A percentile compares a stretch with the other conserved stretches of the same genome.
Evolutionary conservation across 1,139 yeast genomes (phyloP).

Genomic region (Saccharomyces hybrid): DNA sequence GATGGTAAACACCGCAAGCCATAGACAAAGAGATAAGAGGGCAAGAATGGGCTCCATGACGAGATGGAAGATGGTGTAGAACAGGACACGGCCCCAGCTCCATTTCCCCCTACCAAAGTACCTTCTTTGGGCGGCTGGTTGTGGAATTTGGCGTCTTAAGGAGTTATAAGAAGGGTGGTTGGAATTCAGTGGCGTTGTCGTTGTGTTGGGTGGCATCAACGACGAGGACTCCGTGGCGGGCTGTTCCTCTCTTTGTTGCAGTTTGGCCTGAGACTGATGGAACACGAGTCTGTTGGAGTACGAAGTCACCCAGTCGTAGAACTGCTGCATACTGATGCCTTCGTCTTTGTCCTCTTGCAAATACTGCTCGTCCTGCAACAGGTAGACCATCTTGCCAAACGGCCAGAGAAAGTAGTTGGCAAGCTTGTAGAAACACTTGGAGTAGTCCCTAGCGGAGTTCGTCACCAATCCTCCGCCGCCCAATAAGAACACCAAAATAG

Average conservation of each 20-base stretch:
- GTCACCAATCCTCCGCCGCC: conserved; percentile 37
- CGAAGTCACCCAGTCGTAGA: conserved; percentile 80
- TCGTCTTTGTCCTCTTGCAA: conserved; percentile 81
- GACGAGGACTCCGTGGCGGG: background rate
- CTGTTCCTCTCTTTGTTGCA: background rate
- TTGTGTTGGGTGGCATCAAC: background rate
- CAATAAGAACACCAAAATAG: conserved; percentile 39
- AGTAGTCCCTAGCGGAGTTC: conserved; percentile 46
- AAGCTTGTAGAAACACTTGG: conserved; percentile 50
- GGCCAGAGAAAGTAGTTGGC: conserved; percentile 74
- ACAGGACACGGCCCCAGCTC: conserved; percentile 75
- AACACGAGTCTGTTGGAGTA: conserved; percentile 40
- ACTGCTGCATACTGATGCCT: conserved; percentile 79
- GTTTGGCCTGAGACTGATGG: conserved; percentile 26
- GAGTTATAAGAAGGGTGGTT: conserved; percentile 25
- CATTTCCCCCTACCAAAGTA: conserved; percentile 90
- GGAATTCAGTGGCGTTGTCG: conserved; percentile 1
- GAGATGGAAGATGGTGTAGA: conserved; percentile 65
- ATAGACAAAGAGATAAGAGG: conserved; percentile 52
- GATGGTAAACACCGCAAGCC: conserved; percentile 82
- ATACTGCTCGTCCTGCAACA: conserved; percentile 72
- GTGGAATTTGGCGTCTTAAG: conserved; percentile 14
- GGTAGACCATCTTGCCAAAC: conserved; percentile 80
- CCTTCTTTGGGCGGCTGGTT: conserved; percentile 45
- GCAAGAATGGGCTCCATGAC: conserved; percentile 62